A percentile compares a stretch with the other conserved stretches of the same genome.
Conservation (phyloP, 352 stramenopile species). For the Thraustochytrium striatum region DNA sequence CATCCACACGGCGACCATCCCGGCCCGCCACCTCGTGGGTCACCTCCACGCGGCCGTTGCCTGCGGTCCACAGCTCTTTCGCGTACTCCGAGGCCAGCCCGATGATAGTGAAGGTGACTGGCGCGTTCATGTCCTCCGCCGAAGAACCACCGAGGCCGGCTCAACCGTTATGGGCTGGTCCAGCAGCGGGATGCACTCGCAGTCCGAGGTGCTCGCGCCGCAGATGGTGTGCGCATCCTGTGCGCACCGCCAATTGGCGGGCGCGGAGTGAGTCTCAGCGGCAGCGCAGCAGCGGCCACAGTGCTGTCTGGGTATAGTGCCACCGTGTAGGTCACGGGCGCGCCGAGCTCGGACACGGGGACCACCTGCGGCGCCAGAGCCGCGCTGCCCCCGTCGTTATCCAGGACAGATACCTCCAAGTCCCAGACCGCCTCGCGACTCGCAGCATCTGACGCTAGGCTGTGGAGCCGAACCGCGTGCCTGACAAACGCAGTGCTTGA, state of each 20-base stretch:
- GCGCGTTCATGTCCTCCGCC: not conserved
- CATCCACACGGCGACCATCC: no score
- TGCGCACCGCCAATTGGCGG: no score
- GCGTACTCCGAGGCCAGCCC: not conserved
- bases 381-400: not conserved
- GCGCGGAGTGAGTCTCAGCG: no score
- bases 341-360: not conserved
- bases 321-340: not conserved
- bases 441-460: not conserved
- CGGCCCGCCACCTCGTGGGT: not conserved
- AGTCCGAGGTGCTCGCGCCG: no score
- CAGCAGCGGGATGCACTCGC: not conserved
- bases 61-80: not conserved
- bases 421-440: not conserved
- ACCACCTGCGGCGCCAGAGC: not conserved
- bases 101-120: slow-evolving; percentile 8
- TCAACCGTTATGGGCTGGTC: not conserved
- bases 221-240: no score
- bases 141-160: not conserved
- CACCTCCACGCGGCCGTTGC: not conserved
- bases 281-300: no score
- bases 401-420: not conserved
- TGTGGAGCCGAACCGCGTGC: not conserved
- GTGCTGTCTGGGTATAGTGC: no score
- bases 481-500: not conserved